Evolutionary conservation across 1,284 basidiomycete species (phyloP), one percentile per base, ranked within the genome.

Genomic region (Vanrija sp.): DNA sequence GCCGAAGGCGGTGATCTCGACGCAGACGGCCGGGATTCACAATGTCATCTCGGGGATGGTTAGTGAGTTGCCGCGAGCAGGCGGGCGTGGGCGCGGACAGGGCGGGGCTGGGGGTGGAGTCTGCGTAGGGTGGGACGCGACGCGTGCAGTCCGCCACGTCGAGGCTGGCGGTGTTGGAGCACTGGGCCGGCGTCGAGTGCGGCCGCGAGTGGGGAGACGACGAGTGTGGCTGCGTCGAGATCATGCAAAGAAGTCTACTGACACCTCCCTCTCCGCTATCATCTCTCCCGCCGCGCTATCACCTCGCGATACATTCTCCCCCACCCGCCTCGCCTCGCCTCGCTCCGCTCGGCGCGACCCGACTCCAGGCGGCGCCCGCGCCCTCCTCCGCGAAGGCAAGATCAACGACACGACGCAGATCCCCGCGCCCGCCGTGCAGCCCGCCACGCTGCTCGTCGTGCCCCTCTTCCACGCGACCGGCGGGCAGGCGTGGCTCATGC

Each of bases 401-500:
- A 34, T 34, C 34, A 14, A 34, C 34, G 34, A 34, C 34, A 8
- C 34, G 10, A 5, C 34, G 3, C 16, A 42, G 40, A 42, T 42
- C 40, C n/a, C 34, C 12, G n/a, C 40, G 7, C 40, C 40, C 8
- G 26, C 12, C 3, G 28, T 28, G 25, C 48, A 49, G 28, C 39
- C 40, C 18, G 5, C 15, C 7, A 15, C 18, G n/a, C 56, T 73
- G 4, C 65, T 71, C 29, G 51, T 69, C 7, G 65, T 73, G 25
- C 72, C 72, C 3, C 62, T 73, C 10, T 73, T 73, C 60, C 72
- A 73, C 67, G 68, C 72, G 3, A 72, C 70, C 1, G 72, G 72
- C 12, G 68, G 67, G 50, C 60, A 71, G 6, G 65, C 65, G 10
- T 73, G 69, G 68, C 63, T 72, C 40, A 62, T 72, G 62, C 54